phyloP scores from a whole-genome alignment of 306 rosid genomes.

The Malus sieversii region DNA sequence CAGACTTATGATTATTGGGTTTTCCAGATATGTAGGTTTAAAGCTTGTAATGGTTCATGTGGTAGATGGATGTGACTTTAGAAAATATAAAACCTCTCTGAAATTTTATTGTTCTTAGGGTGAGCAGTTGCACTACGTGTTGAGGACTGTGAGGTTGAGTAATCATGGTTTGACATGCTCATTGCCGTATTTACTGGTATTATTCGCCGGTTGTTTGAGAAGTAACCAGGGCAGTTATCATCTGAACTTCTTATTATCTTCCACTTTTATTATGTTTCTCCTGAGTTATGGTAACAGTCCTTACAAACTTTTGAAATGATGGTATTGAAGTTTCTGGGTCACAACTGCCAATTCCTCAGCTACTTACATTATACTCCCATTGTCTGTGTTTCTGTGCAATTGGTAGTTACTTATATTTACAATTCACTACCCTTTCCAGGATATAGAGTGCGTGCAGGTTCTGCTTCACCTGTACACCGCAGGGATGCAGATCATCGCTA shows the following conservation, averaged over 20 bases:
- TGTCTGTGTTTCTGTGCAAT: slow-evolving; percentile 20
- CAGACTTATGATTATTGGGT: slow-evolving; percentile 10
- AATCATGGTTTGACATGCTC: slow-evolving; percentile 20
- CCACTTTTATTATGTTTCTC: slow-evolving; percentile 19
- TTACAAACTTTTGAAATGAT: slow-evolving; percentile 38
- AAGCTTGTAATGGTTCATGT: slow-evolving; percentile 11
- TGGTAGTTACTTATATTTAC: slow-evolving; percentile 36
- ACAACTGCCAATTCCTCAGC: slow-evolving; percentile 25
- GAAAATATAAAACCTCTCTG: slow-evolving; percentile 11
- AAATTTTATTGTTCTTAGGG: slow-evolving; percentile 9
- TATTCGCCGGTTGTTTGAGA: slow-evolving; percentile 22
- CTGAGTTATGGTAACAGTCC: slow-evolving; percentile 36
- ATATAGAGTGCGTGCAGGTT: slow-evolving; percentile 90
- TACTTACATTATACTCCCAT: slow-evolving; percentile 31
- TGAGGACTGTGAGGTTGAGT: slow-evolving; percentile 17
- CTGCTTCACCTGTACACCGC: slow-evolving; percentile 70
- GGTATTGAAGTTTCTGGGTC: slow-evolving; percentile 39
- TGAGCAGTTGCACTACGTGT: background rate
- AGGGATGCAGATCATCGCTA: slow-evolving; percentile 56
- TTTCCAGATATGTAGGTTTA: slow-evolving; percentile 15
- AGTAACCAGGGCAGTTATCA: slow-evolving; percentile 33
- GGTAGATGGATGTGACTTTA: slow-evolving; percentile 25
- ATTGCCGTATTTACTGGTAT: slow-evolving; percentile 15
- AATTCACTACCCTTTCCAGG: slow-evolving; percentile 66
- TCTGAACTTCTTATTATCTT: slow-evolving; percentile 27